Evolutionary conservation across 768 basidiomycete genomes (phyloP).

Genomic region (Lepiota venenata): DNA sequence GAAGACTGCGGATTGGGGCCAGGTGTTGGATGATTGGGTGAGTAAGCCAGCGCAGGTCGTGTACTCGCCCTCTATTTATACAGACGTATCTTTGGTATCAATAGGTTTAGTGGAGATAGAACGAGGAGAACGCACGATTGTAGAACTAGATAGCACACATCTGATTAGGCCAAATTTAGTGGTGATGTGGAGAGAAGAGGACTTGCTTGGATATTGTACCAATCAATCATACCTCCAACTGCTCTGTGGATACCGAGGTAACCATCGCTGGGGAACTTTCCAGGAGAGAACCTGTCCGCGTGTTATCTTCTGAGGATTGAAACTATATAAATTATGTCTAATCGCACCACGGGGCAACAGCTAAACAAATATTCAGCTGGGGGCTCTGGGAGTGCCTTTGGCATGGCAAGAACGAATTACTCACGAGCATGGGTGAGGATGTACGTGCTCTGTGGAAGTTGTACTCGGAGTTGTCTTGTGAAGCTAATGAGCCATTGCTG

Average conservation of each 20-base stretch:
- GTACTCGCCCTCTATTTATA: conserved; percentile 63
- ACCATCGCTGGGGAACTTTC: conserved; percentile 44
- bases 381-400: neutral
- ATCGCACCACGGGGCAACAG: conserved; percentile 46
- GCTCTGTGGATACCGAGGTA: conserved; percentile 52
- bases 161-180: neutral
- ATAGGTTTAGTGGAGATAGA: neutral
- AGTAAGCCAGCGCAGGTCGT: conserved; percentile 60
- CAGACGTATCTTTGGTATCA: neutral
- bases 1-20: conserved; percentile 61
- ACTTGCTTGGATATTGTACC: conserved; percentile 53
- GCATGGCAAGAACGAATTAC: conserved; percentile 15
- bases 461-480: conserved; percentile 45
- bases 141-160: conserved; percentile 33
- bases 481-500: conserved; percentile 52
- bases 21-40: conserved; percentile 50
- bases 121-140: conserved; percentile 31
- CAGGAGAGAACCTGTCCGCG: conserved; percentile 37
- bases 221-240: conserved; percentile 61
- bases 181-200: neutral
- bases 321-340: too few relatives aligned
- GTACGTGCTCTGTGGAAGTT: conserved; percentile 46
- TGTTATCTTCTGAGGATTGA: neutral
- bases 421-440: conserved; percentile 56
- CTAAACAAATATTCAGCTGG: conserved; percentile 19